Evolutionary conservation across 2,329 filamentous ascomycete genomes (phyloP), one percentile per base, ranked within the genome.

Genomic region (Neodidymelliopsis sp.): DNA sequence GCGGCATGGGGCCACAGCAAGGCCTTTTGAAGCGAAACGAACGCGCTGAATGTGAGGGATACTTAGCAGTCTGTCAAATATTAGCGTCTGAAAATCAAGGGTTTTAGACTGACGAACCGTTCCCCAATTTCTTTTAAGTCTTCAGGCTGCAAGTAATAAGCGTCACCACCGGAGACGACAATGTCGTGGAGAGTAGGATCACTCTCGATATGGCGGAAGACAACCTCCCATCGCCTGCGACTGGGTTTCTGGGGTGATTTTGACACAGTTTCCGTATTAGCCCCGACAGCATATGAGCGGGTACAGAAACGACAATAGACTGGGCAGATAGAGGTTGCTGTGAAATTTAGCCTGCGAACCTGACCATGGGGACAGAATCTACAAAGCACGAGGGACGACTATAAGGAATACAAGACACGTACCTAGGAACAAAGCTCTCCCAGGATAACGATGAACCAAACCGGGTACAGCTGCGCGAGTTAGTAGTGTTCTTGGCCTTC

Each of bases 241-340:
- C 56, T 67, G 4, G 67, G 69, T 36, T 67, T 71, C 34, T 71
- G 67, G 16, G 63, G 64, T 16, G 48, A 50, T 29, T 72, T 72
- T 18, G 72, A 73, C 3, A 85, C 77, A 0, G 75, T 74, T 8
- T 78, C 76, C 1, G 83, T 87, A 48, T 81, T 70, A 9, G 70
- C 76, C 0, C 84, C 84, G 2, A 87, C 78, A 0, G 79, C 78
- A 54, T 84, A 84, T 0, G 82, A 82, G 9, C 84, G 79, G 2
- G 84, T 87, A 67, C 84, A 87, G 60, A 79, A 86, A 39, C 77
- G 74, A 68, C 84, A 87, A 63, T 86, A 86, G 0, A 84, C 81
- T 0, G 84, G 84, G 57, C 84, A 87, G 12, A 84, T 79, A 2
- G 81, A 83, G 0, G 78, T 80, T 10, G 82, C 83, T 46, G 15